These are phyloP conservation scores for Gymnopilus junonius DNA, from an alignment of 768 basidiomycete species.

Conservation along the genomic window DNA sequence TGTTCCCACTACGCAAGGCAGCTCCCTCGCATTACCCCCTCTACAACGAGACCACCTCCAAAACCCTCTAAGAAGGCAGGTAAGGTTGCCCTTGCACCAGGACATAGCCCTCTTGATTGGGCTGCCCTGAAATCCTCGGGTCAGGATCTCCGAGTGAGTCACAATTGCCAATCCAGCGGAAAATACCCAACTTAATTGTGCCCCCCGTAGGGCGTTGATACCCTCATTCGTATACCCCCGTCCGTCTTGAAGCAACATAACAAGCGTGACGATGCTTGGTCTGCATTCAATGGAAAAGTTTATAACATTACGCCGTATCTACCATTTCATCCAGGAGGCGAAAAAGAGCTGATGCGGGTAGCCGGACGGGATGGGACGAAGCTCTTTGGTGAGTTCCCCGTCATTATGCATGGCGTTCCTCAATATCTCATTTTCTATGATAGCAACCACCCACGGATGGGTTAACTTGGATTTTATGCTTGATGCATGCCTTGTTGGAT, in stretches of 20 bases:
- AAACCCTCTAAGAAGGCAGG: slow-evolving; percentile 61
- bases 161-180: slow-evolving; percentile 22
- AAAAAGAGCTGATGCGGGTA: slow-evolving; percentile 91
- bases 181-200: slow-evolving; percentile 1
- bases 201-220: slow-evolving; percentile 74
- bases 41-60: slow-evolving; percentile 61
- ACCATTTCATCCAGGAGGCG: slow-evolving; percentile 92
- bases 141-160: slow-evolving; percentile 68
- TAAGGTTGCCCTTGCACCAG: slow-evolving; percentile 91
- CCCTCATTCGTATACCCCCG: slow-evolving; percentile 70
- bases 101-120: slow-evolving; percentile 94
- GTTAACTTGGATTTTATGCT: slow-evolving; percentile 97
- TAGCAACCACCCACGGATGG: slow-evolving; percentile 94
- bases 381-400: slow-evolving; percentile 75
- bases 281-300: slow-evolving; percentile 89
- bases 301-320: slow-evolving; percentile 96
- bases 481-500: slow-evolving; percentile 90
- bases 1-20: slow-evolving; percentile 33
- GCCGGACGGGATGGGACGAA: slow-evolving; percentile 96
- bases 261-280: slow-evolving; percentile 89
- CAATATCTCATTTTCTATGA: background rate
- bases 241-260: slow-evolving; percentile 83
- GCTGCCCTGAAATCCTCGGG: slow-evolving; percentile 86
- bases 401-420: background rate
- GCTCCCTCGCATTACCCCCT: slow-evolving; percentile 61